These are phyloP conservation scores for Cylindrotheca closterium DNA, from an alignment of 108 stramenopile species.

Conservation along the genomic window DNA sequence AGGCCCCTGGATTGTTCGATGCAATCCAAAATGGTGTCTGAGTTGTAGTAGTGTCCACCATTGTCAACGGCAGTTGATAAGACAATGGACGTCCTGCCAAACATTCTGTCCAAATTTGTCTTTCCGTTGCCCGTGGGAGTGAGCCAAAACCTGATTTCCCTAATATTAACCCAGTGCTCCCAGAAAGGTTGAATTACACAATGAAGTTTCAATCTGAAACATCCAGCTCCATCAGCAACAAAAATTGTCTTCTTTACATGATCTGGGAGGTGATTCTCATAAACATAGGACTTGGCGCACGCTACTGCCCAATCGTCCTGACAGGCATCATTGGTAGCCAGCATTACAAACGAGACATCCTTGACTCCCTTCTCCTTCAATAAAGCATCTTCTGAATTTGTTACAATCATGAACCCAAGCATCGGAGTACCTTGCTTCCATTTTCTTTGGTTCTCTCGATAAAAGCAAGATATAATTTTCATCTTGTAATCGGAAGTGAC, in stretches of 20 bases:
- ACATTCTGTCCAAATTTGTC: not conserved
- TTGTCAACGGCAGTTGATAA: not conserved
- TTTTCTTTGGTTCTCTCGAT: slow-evolving; percentile 10
- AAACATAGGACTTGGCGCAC: not conserved
- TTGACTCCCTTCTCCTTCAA: not conserved
- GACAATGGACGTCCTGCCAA: not conserved
- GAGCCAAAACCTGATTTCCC: not conserved
- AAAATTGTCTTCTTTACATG: not conserved
- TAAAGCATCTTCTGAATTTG: not conserved
- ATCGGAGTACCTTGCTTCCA: slow-evolving; percentile 7
- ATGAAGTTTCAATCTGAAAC: not conserved
- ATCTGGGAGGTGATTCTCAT: not conserved
- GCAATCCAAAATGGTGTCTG: not conserved
- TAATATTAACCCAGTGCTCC: not conserved
- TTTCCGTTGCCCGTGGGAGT: not conserved
- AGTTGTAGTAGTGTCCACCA: not conserved
- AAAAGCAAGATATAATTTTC: slow-evolving; percentile 14
- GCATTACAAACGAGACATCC: slow-evolving; percentile 1
- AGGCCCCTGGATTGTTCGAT: not conserved
- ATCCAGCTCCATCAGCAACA: not conserved
- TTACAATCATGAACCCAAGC: slow-evolving; percentile 9
- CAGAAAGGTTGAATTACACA: not conserved
- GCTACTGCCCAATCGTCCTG: slow-evolving; percentile 2
- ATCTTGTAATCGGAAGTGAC: slow-evolving; percentile 17
- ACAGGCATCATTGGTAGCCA: slow-evolving; percentile 1